Evolutionary conservation across 108 stramenopile species (phyloP).

Genomic region (Nannochloropsis oceanica): DNA sequence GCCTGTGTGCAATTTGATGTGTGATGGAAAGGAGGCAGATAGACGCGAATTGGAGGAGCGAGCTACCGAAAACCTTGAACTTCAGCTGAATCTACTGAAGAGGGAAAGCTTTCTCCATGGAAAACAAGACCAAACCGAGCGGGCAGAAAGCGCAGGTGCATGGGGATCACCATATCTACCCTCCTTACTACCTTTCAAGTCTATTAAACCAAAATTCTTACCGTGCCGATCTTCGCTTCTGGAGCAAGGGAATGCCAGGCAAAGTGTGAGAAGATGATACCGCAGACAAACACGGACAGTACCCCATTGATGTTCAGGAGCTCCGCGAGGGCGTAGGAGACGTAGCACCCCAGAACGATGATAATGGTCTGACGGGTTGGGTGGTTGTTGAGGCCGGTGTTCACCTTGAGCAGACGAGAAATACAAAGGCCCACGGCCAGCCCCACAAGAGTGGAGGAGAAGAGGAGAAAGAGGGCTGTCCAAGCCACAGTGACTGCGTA

Average conservation of each 20-base stretch:
- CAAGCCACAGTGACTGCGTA: background rate
- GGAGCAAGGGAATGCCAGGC: slow-evolving; percentile 35
- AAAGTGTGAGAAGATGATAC: slow-evolving; percentile 36
- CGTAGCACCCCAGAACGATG: slow-evolving; percentile 35
- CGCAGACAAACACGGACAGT: slow-evolving; percentile 37
- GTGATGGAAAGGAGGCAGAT: background rate
- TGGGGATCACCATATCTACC: too few species aligned
- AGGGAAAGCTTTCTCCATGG: background rate
- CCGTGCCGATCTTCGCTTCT: slow-evolving; percentile 29
- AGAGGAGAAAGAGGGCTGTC: slow-evolving; percentile 12
- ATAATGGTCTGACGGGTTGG: slow-evolving; percentile 36
- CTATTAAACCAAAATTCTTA: background rate
- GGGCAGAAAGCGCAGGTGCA: background rate
- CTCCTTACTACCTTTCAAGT: too few species aligned
- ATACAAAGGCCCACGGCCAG: slow-evolving; percentile 21
- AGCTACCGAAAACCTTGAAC: background rate
- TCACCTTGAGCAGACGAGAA: slow-evolving; percentile 31
- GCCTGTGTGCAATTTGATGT: slow-evolving; percentile 15
- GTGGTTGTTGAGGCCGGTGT: slow-evolving; percentile 14
- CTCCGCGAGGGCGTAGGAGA: slow-evolving; percentile 32
- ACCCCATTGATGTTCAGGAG: slow-evolving; percentile 30
- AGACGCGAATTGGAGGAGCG: too few species aligned
- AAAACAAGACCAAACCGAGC: background rate
- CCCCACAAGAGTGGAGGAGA: slow-evolving; percentile 11
- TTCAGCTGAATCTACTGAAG: background rate